phyloP scores from a whole-genome alignment of 225 moss, liverwort and hornwort species.

The Neckera pumila region DNA sequence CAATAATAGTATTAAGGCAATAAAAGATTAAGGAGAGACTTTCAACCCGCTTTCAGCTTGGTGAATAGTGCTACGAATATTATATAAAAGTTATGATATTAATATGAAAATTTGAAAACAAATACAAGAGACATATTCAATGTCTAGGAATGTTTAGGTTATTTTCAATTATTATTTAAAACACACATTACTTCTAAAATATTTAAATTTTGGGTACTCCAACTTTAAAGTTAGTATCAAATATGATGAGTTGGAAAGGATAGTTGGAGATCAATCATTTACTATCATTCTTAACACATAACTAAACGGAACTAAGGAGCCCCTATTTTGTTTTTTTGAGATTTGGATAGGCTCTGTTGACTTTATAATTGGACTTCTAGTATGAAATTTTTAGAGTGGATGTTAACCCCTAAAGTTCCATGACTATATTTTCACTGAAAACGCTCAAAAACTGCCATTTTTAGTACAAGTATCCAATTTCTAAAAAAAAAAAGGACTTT shows the following conservation, averaged over 20 bases:
- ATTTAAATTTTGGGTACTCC: neutral
- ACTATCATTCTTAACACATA: neutral
- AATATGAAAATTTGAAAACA: neutral
- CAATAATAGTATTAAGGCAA: rapidly evolving
- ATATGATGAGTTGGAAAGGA: neutral
- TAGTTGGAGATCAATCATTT: neutral
- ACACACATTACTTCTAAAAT: neutral
- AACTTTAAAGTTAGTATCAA: neutral
- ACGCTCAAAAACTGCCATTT: no score
- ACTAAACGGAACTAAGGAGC: neutral
- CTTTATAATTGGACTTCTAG: neutral
- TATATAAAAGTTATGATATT: neutral
- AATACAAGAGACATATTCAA: neutral
- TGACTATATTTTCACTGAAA: no score
- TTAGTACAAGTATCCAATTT: no score
- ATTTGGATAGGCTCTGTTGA: neutral
- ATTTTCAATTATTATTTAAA: neutral
- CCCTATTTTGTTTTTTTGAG: rapidly evolving
- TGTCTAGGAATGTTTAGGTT: neutral
- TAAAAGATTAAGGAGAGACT: neutral
- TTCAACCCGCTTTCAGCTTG: neutral
- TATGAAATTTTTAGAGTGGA: neutral
- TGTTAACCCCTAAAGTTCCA: no score
- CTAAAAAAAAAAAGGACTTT: no score
- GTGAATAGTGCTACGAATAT: neutral